A percentile compares a stretch with the other conserved stretches of the same genome.
phyloP scores from a whole-genome alignment of 1,139 yeast genomes.

The Yamadazyma kanchanaburiensis region DNA sequence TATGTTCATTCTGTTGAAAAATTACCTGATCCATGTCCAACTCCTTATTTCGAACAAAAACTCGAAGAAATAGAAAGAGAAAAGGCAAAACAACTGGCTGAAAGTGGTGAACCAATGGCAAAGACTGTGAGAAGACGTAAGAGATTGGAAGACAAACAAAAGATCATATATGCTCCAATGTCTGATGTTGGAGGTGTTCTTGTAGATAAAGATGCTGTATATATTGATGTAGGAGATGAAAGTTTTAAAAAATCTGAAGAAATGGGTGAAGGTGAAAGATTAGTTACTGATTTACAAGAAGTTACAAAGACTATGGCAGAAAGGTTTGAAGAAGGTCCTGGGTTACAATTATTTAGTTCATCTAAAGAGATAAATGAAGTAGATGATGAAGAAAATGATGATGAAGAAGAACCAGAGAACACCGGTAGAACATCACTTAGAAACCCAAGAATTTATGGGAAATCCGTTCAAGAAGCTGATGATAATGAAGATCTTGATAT shows the following conservation, averaged over 20 bases:
- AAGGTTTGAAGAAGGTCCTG: constrained; percentile 60
- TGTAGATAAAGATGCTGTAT: constrained; percentile 95
- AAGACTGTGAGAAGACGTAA: constrained; percentile 70
- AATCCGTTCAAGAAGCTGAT: constrained; percentile 46
- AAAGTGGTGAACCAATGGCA: constrained; percentile 51
- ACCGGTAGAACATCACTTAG: constrained; percentile 62
- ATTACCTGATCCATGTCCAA: constrained; percentile 97
- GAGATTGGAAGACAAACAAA: constrained; percentile 90
- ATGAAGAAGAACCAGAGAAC: constrained; percentile 21
- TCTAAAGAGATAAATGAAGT: constrained; percentile 48
- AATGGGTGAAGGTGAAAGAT: constrained; percentile 75
- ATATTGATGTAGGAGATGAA: constrained; percentile 80
- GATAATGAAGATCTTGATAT: constrained; percentile 42
- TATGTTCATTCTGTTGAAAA: constrained; percentile 75
- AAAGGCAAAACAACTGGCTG: constrained; percentile 60
- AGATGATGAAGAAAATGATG: constrained; percentile 26
- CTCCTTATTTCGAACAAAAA: constrained; percentile 86
- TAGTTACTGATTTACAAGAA: constrained; percentile 77
- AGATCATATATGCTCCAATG: constrained; percentile 97
- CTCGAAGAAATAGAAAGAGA: constrained; percentile 78
- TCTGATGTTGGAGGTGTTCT: constrained; percentile 97
- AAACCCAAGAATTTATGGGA: constrained; percentile 58
- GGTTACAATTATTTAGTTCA: constrained; percentile 67
- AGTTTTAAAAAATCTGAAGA: constrained; percentile 67
- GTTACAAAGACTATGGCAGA: constrained; percentile 64